Conservation (phyloP, 192 early-diverging fungal species). For the Coemansia sp. region DNA sequence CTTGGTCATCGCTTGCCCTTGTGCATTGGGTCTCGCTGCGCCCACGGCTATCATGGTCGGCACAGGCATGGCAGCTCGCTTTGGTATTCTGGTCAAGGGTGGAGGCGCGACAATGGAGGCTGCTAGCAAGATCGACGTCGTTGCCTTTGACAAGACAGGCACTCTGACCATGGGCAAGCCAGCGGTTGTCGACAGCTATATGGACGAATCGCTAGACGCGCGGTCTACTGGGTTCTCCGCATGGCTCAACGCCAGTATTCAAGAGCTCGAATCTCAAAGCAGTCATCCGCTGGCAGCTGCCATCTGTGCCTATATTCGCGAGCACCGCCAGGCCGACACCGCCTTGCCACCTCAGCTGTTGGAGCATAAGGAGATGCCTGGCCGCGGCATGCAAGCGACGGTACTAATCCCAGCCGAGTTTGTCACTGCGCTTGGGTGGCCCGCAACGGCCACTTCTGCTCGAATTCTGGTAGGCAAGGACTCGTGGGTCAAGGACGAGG, state of each 20-base stretch:
- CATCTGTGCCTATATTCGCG: conserved; percentile 64
- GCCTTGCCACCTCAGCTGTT: conserved; percentile 16
- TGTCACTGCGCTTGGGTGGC: conserved; percentile 33
- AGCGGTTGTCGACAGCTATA: conserved; percentile 56
- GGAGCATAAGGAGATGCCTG: conserved; percentile 47
- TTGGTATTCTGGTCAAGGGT: conserved; percentile 95
- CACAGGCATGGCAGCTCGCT: conserved; percentile 89
- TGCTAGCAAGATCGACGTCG: conserved; percentile 76
- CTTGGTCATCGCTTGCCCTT: conserved; percentile 97
- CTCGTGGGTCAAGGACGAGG: conserved; percentile 62
- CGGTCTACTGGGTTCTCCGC: conserved; percentile 52
- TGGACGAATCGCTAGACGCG: conserved; percentile 3
- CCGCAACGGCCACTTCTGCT: conserved; percentile 12
- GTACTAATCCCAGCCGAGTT: conserved; percentile 25
- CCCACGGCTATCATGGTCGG: conserved; percentile 99
- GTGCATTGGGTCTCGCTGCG: conserved; percentile 92
- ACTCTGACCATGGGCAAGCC: conserved; percentile 86
- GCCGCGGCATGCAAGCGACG: conserved; percentile 45
- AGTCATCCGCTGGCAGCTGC: conserved; percentile 88
- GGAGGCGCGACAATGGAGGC: conserved; percentile 82
- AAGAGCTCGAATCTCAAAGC: conserved; percentile 75
- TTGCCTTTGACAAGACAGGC: conserved; percentile 99
- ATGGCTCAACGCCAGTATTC: conserved; percentile 58
- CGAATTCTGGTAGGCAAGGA: conserved; percentile 71
- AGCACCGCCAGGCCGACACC: conserved; percentile 21